A percentile compares a stretch with the other conserved stretches of the same genome.
These are phyloP conservation scores for Solanum arcanum DNA, from an alignment of 257 asterid genomes.

Conservation along the genomic window DNA sequence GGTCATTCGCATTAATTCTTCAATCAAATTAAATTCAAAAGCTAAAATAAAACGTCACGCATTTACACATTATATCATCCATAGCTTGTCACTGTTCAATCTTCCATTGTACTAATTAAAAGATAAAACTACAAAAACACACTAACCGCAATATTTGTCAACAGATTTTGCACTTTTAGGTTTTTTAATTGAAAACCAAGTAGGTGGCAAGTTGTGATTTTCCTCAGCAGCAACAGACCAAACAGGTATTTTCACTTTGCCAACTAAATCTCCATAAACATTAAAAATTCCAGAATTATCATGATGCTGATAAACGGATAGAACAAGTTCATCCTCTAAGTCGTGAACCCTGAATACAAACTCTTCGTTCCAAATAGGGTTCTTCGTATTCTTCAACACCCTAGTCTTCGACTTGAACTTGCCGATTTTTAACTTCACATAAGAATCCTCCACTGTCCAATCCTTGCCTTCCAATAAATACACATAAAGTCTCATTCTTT, in stretches of 20 bases:
- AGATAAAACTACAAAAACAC: not conserved
- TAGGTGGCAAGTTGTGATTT: conserved; percentile 55
- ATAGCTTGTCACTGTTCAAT: not conserved
- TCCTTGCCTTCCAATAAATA: conserved; percentile 62
- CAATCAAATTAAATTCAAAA: not conserved
- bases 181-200: conserved; percentile 64
- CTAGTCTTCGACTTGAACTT: conserved; percentile 57
- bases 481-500: conserved; percentile 54
- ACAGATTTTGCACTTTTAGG: conserved; percentile 30
- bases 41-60: not conserved
- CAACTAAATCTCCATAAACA: conserved; percentile 41
- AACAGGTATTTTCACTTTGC: conserved; percentile 64
- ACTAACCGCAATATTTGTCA: conserved; percentile 47
- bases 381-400: conserved; percentile 31
- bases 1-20: not conserved
- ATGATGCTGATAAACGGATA: conserved; percentile 37
- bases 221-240: conserved; percentile 56
- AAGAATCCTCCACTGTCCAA: conserved; percentile 46
- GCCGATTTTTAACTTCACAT: conserved; percentile 59
- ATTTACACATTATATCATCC: not conserved
- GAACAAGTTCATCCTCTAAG: conserved; percentile 53
- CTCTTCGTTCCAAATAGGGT: conserved; percentile 84
- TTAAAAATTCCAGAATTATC: conserved; percentile 49
- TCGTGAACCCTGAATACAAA: conserved; percentile 58
- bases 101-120: not conserved